Base-by-base conservation (phyloP, 163 green algal species). In the Scenedesmus sp. region DNA sequence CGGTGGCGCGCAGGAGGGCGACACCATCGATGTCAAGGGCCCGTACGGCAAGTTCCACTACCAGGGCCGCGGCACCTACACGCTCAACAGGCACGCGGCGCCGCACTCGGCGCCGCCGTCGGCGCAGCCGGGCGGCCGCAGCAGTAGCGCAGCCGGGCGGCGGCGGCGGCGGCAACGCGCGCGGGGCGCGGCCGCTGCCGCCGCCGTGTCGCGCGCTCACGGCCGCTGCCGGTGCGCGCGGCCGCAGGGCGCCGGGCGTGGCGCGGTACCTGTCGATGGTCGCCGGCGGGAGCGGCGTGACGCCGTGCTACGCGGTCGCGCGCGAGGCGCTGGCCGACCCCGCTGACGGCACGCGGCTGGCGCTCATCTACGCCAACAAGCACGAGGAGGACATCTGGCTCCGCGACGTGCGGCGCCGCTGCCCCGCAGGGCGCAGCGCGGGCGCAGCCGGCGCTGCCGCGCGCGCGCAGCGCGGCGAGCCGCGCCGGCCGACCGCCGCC, bases 351-450 rank as follows among this genome's bases (percentile, higher is more conserved):
- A 73, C 72, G 2, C 36, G 60, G 15, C 54, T 26, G 7, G 85
- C 69, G 33, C 90, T 99, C 17, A 60, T 99, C 34, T 99, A 94
- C 60, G 94, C 93, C 64, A 99, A 99, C 83, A 89, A 93, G 76
- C 92, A 81, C 4, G 87, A 94, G 50, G 89, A 93, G 13, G 96
- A 99, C 85, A 98, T 99, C 54, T 80, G 72, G 72, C 70, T 77
- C 17, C 29, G 47, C 31, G 18, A 77, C 48, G 67, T 77, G 10
- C 18, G 11, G 4, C 58, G 1, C 2, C 18, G 54, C 24, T 63
- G 29, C 17, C 54, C 33, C 29, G 17, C 29, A 63, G 29, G 13
- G n/a, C n/a, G n/a, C n/a, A n/a, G n/a, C n/a, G n/a, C n/a, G n/a
- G n/a, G n/a, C n/a, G n/a, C n/a, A n/a, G n/a, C n/a, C n/a, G n/a